A percentile compares a stretch with the other conserved stretches of the same genome.
Conservation (phyloP, 352 stramenopile species). For the Elongisporangium prolatum region DNA sequence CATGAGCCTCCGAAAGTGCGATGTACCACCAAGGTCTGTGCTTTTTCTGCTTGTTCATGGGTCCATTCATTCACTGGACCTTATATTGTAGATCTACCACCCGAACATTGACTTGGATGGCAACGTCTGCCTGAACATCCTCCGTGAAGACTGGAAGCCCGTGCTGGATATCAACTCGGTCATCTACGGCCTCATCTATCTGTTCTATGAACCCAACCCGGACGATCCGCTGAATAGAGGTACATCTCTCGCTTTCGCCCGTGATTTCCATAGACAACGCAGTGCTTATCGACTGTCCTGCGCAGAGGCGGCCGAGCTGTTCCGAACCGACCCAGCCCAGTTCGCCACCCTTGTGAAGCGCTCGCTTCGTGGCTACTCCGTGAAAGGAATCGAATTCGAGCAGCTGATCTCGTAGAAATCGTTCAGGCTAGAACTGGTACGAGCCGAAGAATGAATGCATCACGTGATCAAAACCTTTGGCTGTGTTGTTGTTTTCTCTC, state of each 20-base stretch:
- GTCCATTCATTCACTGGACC: not conserved
- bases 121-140: slow-evolving; percentile 98
- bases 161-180: slow-evolving; percentile 99
- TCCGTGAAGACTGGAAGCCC: slow-evolving; percentile 98
- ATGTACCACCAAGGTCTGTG: slow-evolving; percentile 89
- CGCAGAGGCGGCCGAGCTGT: slow-evolving; percentile 95
- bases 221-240: slow-evolving; percentile 97
- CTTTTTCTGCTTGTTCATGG: not conserved
- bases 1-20: slow-evolving; percentile 98
- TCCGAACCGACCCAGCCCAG: slow-evolving; percentile 90
- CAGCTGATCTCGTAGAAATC: slow-evolving; percentile 44
- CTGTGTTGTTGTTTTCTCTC: not conserved
- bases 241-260: slow-evolving; percentile 16
- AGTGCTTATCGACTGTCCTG: slow-evolving; percentile 1
- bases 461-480: not conserved
- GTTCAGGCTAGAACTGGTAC: not conserved
- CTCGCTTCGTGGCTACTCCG: slow-evolving; percentile 75
- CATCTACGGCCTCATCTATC: slow-evolving; percentile 99
- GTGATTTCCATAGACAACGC: not conserved
- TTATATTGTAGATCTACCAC: slow-evolving; percentile 92
- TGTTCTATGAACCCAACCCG: slow-evolving; percentile 99
- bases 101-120: slow-evolving; percentile 98
- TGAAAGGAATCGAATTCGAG: slow-evolving; percentile 84
- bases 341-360: slow-evolving; percentile 90
- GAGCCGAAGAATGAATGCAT: not conserved